Evolutionary conservation across 208 protist species (phyloP), one percentile per base, ranked within the genome.

Genomic region (Crithidia brevicula): DNA sequence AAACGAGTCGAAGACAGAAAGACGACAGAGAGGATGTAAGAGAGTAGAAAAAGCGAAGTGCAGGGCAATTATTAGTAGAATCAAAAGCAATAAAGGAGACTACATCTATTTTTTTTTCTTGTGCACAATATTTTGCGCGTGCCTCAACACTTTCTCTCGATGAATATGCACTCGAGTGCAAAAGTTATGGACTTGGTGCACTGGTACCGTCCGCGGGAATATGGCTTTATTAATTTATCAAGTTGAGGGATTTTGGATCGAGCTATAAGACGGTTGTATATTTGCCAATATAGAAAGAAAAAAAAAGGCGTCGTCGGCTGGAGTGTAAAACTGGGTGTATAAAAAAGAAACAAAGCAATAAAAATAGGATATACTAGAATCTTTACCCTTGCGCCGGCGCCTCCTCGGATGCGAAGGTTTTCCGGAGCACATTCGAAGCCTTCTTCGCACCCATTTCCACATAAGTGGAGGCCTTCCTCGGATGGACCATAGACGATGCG

Each of bases 401-500:
- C 34, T 59, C 45, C 25, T 74, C 67, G 18, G 20, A 20, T 67
- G 67, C 33, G 47, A 79, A 74, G 23, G 73, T 31, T n/a, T 49
- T 69, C 15, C 56, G 59, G 45, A 74, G 18, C 42, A 69, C 54
- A 53, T 40, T 71, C 31, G 34, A 42, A n/a, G 38, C 49, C 40
- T 86, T 86, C 54, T 73, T 84, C 38, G 42, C 54, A 0, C 45
- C 57, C 69, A 86, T 70, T 54, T 86, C 79, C n/a, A 81, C 38
- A 47, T 91, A 92, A 28, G 84, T 91, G 11, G 42, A 40, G 5
- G 77, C 78, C 46, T 79, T 75, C 46, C 77, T 72, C 25, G 79
- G 75, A 2, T 72, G 70, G 20, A 92, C 77, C 50, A 94, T 78
- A 15, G 78, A 60, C n/a, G 85, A 51, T 4, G 85, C 88, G 36